These are phyloP conservation scores for Talaromyces trachyspermus DNA, from an alignment of 495 filamentous ascomycete species.

Conservation along the genomic window DNA sequence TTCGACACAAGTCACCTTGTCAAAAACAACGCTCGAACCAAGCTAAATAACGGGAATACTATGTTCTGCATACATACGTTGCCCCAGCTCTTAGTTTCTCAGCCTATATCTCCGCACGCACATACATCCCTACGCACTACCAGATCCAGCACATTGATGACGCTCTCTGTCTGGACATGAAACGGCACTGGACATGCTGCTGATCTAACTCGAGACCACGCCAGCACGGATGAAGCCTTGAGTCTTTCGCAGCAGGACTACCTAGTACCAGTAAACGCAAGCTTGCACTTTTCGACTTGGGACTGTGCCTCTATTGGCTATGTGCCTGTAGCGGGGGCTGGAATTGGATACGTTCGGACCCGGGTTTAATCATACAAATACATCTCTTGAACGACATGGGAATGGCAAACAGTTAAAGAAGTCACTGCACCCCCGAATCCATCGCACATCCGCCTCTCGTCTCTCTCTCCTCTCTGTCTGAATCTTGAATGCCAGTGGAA, in stretches of 20 bases:
- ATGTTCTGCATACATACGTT: too few species aligned
- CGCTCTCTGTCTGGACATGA: conserved; percentile 3
- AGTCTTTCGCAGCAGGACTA: conserved; percentile 1
- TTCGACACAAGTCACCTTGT: not conserved
- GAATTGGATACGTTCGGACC: not conserved
- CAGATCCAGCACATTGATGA: not conserved
- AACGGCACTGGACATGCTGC: not conserved
- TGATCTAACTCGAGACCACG: conserved; percentile 5
- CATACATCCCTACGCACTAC: not conserved
- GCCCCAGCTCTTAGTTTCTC: too few species aligned
- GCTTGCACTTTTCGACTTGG: not conserved
- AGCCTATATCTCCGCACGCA: too few species aligned
- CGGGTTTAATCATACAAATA: too few species aligned
- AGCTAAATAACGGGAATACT: too few species aligned
- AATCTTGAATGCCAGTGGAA: too few species aligned
- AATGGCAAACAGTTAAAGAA: not conserved
- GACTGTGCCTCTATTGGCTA: not conserved
- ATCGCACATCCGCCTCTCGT: not conserved
- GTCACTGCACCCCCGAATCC: not conserved
- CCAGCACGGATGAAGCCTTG: not conserved
- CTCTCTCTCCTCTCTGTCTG: not conserved
- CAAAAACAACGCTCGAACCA: not conserved
- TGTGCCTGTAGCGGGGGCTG: conserved; percentile 3
- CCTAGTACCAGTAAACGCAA: not conserved
- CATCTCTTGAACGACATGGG: too few species aligned